phyloP scores from a whole-genome alignment of 2,329 filamentous ascomycete genomes.

The Apiospora phragmitis region DNA sequence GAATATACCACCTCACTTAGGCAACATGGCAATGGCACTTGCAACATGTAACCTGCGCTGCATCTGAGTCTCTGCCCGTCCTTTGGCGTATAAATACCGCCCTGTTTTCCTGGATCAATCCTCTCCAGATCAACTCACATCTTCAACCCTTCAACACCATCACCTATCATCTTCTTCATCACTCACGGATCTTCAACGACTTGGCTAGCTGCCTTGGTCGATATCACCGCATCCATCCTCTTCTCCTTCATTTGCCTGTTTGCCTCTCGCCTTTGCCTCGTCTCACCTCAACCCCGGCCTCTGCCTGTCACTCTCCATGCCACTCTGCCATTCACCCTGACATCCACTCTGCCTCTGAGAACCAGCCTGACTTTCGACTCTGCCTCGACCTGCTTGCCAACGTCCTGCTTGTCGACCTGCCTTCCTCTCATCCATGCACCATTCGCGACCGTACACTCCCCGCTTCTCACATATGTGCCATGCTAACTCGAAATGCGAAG shows the following conservation, averaged over 20 bases:
- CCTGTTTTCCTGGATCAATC: not conserved
- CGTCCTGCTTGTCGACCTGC: not conserved
- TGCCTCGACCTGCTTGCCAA: too few species aligned
- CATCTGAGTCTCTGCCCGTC: not conserved
- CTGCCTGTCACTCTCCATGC: too few species aligned
- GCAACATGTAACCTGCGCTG: not conserved
- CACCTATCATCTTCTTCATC: not conserved
- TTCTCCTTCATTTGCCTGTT: too few species aligned
- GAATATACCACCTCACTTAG: not conserved
- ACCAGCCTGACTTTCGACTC: too few species aligned
- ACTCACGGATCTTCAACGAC: not conserved
- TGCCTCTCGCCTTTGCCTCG: too few species aligned
- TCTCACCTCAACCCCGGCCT: too few species aligned
- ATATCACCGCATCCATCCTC: too few species aligned
- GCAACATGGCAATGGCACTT: not conserved
- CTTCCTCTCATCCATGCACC: not conserved
- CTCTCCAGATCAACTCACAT: not conserved
- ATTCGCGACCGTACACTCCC: not conserved
- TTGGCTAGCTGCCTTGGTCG: not conserved
- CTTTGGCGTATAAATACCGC: not conserved
- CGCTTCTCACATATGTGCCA: not conserved
- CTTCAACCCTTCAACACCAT: not conserved
- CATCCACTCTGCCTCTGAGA: too few species aligned
- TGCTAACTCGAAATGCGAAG: not conserved
- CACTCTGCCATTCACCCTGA: too few species aligned